Percentiles rank a stretch among this genome's conserved stretches.
Evolutionary conservation across 352 stramenopile species (phyloP).

Genomic region (Globisporangium acanthophoron): DNA sequence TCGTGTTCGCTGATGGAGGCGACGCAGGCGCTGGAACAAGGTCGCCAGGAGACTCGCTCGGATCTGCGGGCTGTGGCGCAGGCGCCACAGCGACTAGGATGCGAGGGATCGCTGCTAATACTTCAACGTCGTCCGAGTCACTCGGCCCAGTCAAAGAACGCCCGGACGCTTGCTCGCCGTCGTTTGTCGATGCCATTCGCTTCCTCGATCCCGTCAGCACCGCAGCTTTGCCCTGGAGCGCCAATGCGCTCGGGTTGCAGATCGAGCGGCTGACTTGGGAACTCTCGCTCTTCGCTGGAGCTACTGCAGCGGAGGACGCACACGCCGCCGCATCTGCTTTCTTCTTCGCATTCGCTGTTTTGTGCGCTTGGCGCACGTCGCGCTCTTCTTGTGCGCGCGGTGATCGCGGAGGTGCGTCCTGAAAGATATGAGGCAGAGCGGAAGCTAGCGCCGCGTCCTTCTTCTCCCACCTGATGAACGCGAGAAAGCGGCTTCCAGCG

Average conservation of each 20-base stretch:
- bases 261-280: too few relatives aligned
- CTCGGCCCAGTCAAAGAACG: neutral
- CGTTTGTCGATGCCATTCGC: neutral
- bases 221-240: constrained; percentile 2
- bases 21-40: neutral
- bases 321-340: neutral
- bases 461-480: constrained; percentile 17
- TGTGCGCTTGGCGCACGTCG: constrained; percentile 3
- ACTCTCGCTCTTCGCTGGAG: neutral
- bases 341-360: neutral
- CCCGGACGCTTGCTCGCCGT: too few relatives aligned
- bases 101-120: neutral
- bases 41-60: neutral
- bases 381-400: constrained; percentile 4
- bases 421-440: constrained; percentile 4
- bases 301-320: too few relatives aligned
- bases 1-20: neutral
- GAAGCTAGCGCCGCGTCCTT: neutral
- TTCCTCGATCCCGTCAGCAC: neutral
- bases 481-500: constrained; percentile 9
- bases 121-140: neutral
- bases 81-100: constrained; percentile 4
- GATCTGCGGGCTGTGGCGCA: neutral
- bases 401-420: neutral
- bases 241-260: neutral